These are phyloP conservation scores for Venustampulla echinocandica DNA, from an alignment of 495 filamentous ascomycete species.

Conservation along the genomic window DNA sequence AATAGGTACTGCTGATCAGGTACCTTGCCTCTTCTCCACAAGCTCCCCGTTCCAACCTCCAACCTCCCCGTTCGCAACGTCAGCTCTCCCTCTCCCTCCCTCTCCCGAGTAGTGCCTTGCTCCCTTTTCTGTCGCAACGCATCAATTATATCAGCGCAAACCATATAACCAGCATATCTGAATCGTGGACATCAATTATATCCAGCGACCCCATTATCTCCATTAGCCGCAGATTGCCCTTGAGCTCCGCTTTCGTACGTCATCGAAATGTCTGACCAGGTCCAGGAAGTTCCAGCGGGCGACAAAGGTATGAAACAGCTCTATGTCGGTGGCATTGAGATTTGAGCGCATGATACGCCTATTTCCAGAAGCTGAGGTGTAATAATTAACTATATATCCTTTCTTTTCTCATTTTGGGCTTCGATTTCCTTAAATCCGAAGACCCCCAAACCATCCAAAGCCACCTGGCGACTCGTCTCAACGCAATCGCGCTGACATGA, in stretches of 20 bases:
- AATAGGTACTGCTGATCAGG: too few species aligned
- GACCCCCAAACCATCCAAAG: too few species aligned
- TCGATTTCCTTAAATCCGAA: neutral
- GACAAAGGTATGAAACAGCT: constrained; percentile 17
- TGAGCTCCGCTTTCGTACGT: constrained; percentile 1
- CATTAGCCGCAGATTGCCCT: neutral
- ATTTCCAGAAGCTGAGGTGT: neutral
- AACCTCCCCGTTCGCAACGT: constrained; percentile 6
- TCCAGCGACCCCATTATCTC: neutral
- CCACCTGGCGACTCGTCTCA: too few species aligned
- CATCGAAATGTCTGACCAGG: constrained; percentile 12
- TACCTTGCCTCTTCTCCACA: neutral
- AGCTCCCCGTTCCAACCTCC: constrained; percentile 15
- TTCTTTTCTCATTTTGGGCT: neutral
- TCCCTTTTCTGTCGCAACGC: constrained; percentile 16
- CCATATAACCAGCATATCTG: neutral
- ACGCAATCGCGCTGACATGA: too few species aligned
- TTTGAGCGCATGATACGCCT: neutral
- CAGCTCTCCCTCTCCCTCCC: constrained; percentile 1
- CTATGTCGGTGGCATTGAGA: neutral
- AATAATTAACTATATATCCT: neutral
- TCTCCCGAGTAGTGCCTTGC: constrained; percentile 1
- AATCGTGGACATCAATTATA: neutral
- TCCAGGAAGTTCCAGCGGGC: constrained; percentile 21
- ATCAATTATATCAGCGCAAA: constrained; percentile 12